Percentiles rank a stretch among this genome's conserved stretches.
phyloP scores from a whole-genome alignment of 305 asterid species.

The Fraxinus greggii region DNA sequence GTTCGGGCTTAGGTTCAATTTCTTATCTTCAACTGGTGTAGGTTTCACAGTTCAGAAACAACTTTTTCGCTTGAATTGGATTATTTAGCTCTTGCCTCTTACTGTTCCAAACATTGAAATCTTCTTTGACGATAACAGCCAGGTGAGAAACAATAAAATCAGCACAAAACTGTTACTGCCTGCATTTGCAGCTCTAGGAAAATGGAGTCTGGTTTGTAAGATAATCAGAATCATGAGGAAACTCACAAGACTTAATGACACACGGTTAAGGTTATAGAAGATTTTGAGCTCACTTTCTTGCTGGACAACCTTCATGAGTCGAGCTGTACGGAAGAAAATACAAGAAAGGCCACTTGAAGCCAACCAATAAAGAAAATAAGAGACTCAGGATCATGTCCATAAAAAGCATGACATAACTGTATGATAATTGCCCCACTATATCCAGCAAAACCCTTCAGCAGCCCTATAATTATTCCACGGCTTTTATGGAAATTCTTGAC shows the following conservation, averaged over 20 bases:
- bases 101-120: conserved; percentile 31
- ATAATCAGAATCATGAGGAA: conserved; percentile 48
- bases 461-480: conserved; percentile 45
- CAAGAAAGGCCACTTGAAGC: conserved; percentile 47
- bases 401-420: conserved; percentile 42
- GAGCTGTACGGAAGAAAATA: conserved; percentile 37
- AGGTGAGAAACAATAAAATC: conserved; percentile 40
- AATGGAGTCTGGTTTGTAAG: conserved; percentile 35
- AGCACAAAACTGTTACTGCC: conserved; percentile 35
- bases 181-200: conserved; percentile 26
- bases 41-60: conserved; percentile 13
- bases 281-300: conserved; percentile 40
- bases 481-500: conserved; percentile 61
- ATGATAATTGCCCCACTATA: conserved; percentile 61
- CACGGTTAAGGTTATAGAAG: conserved; percentile 42
- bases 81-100: conserved; percentile 6
- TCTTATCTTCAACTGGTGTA: conserved; percentile 6
- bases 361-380: conserved; percentile 49
- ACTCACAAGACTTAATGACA: conserved; percentile 51
- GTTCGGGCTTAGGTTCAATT: neutral
- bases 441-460: conserved; percentile 55
- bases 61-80: conserved; percentile 7
- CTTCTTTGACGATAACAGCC: conserved; percentile 38
- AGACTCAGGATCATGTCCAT: conserved; percentile 39
- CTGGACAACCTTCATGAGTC: conserved; percentile 32